Conservation (phyloP, 1,284 basidiomycete genomes). For the Cryptococcus sp. region DNA sequence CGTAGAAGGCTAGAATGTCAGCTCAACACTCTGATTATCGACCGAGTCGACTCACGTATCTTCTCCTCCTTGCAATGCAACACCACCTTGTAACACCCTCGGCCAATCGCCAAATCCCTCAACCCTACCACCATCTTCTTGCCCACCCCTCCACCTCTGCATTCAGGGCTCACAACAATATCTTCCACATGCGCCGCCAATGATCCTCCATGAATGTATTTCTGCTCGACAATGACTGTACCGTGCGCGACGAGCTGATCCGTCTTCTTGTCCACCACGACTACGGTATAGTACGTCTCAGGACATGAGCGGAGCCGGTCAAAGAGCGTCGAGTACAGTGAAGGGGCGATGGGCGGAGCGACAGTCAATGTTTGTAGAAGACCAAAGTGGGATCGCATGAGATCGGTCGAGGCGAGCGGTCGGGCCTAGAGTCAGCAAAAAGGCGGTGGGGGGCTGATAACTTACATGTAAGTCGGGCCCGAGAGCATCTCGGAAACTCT, state of each 20-base stretch:
- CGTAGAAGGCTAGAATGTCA: constrained; percentile 72
- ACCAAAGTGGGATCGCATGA: constrained; percentile 72
- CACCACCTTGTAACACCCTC: constrained; percentile 90
- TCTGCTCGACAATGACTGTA: constrained; percentile 80
- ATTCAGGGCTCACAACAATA: constrained; percentile 76
- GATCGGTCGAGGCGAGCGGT: constrained; percentile 80
- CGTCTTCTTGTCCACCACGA: constrained; percentile 67
- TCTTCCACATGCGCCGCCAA: constrained; percentile 91
- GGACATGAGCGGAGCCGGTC: constrained; percentile 47
- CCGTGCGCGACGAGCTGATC: constrained; percentile 83
- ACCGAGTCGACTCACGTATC: constrained; percentile 64
- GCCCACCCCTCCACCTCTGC: constrained; percentile 79
- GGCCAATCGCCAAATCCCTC: constrained; percentile 65
- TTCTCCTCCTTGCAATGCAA: constrained; percentile 88
- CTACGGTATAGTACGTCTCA: constrained; percentile 74
- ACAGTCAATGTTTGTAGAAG: constrained; percentile 75
- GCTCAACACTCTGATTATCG: background rate
- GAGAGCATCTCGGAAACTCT: constrained; percentile 18
- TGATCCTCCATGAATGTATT: constrained; percentile 77
- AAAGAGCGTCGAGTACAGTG: constrained; percentile 65
- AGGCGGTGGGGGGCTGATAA: background rate
- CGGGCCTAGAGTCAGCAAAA: constrained; percentile 59
- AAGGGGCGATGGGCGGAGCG: constrained; percentile 68
- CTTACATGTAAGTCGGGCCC: constrained; percentile 27
- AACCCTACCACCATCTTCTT: constrained; percentile 77